phyloP scores from a whole-genome alignment of 176 grass and related monocot genomes.

The Stipa capillata region DNA sequence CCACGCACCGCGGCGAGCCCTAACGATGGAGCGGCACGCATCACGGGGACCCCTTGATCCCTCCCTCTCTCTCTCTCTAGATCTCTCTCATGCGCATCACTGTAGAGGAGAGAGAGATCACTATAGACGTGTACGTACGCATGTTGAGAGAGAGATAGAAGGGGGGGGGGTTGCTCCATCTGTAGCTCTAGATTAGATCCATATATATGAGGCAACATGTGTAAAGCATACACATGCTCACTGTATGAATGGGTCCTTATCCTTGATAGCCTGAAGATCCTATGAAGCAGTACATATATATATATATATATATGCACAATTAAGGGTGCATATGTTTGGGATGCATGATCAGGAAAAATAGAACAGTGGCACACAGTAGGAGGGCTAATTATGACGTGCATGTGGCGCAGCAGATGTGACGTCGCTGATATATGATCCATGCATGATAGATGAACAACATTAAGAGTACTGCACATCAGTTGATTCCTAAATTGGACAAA shows the following conservation, averaged over 20 bases:
- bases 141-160: too few species aligned
- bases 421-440: too few species aligned
- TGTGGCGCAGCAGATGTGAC: background rate
- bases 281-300: background rate
- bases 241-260: background rate
- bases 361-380: background rate
- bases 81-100: background rate
- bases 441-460: too few species aligned
- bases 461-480: too few species aligned
- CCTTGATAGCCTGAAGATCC: background rate
- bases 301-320: background rate
- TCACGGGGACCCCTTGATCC: slow-evolving; percentile 40
- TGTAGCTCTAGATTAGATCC: background rate
- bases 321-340: background rate
- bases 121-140: background rate
- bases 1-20: slow-evolving; percentile 21
- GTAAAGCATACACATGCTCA: background rate
- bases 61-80: background rate
- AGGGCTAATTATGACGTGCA: background rate
- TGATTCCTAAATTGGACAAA: too few species aligned
- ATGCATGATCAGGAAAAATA: slow-evolving; percentile 8
- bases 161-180: background rate
- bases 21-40: slow-evolving; percentile 10
- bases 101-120: background rate
- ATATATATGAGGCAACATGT: too few species aligned